These are phyloP conservation scores for Globisporangium middletonii DNA, from an alignment of 352 stramenopile species.

Conservation along the genomic window DNA sequence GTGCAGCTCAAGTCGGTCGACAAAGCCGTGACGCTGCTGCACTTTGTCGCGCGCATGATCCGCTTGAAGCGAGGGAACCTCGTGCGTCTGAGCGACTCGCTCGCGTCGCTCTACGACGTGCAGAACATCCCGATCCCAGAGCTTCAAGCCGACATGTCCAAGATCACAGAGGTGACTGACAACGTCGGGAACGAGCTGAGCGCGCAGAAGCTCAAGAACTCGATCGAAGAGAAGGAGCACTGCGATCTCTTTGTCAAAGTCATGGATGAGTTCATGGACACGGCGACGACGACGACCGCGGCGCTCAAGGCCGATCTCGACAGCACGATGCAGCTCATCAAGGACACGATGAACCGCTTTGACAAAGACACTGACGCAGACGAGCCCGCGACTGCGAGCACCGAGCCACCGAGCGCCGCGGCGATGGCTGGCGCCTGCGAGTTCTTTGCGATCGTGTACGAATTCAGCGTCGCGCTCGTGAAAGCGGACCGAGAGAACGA, in stretches of 20 bases:
- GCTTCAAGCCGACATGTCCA: slow-evolving; percentile 62
- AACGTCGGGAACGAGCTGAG: slow-evolving; percentile 56
- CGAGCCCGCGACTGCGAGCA: slow-evolving; percentile 1
- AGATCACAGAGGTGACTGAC: slow-evolving; percentile 54
- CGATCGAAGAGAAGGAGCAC: slow-evolving; percentile 61
- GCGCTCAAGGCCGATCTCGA: slow-evolving; percentile 46
- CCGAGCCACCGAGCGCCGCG: slow-evolving; percentile 18
- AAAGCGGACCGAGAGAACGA: slow-evolving; percentile 79
- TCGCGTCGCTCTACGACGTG: slow-evolving; percentile 65
- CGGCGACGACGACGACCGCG: slow-evolving; percentile 20
- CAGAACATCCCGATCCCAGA: slow-evolving; percentile 75
- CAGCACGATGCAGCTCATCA: slow-evolving; percentile 34
- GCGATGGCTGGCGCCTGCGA: slow-evolving; percentile 37
- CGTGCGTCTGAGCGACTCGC: slow-evolving; percentile 50
- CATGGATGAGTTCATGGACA: slow-evolving; percentile 60
- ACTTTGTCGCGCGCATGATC: slow-evolving; percentile 70
- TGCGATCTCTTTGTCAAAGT: slow-evolving; percentile 56
- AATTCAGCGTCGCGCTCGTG: slow-evolving; percentile 70
- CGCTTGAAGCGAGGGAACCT: slow-evolving; percentile 62
- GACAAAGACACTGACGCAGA: slow-evolving; percentile 38
- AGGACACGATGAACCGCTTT: slow-evolving; percentile 59
- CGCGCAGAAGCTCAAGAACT: slow-evolving; percentile 67
- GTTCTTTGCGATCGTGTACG: slow-evolving; percentile 71
- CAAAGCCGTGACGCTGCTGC: slow-evolving; percentile 56
- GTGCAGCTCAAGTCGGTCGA: slow-evolving; percentile 61